Conservation (phyloP, 2,329 filamentous ascomycete genomes). For the Epicoccum sorghinum region DNA sequence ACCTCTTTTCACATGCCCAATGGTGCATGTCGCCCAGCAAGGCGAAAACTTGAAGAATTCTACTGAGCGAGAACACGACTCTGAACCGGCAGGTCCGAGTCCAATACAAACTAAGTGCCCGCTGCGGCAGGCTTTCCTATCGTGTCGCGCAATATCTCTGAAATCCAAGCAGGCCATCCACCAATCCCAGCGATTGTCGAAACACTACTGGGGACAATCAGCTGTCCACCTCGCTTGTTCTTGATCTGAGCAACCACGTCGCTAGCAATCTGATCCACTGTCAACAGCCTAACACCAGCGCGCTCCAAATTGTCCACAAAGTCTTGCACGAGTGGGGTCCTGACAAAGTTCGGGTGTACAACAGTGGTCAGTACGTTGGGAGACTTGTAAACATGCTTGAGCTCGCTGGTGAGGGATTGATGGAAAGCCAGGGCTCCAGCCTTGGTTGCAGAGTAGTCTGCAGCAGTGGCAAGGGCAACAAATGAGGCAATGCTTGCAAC, state of each 20-base stretch:
- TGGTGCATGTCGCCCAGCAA: too few relatives aligned
- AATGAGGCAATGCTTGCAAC: slow-evolving; percentile 27
- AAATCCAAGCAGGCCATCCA: background rate
- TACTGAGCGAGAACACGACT: too few relatives aligned
- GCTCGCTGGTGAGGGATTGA: slow-evolving; percentile 41
- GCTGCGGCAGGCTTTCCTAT: background rate
- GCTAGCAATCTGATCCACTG: background rate
- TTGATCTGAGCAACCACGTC: background rate
- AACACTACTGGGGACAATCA: background rate
- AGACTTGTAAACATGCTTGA: slow-evolving; percentile 30
- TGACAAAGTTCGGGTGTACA: background rate
- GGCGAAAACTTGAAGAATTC: too few relatives aligned
- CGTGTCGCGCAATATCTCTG: background rate
- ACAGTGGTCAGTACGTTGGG: background rate
- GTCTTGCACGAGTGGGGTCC: background rate
- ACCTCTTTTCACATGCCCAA: too few relatives aligned
- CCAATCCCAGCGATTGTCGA: background rate
- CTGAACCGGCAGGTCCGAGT: too few relatives aligned
- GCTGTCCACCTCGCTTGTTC: background rate
- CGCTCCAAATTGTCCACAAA: background rate
- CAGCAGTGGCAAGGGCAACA: slow-evolving; percentile 17
- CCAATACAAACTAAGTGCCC: background rate
- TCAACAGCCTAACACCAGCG: background rate
- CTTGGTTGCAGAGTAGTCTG: slow-evolving; percentile 27
- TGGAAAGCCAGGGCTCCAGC: slow-evolving; percentile 24